phyloP scores from a whole-genome alignment of 2,329 filamentous ascomycete species.

The Paecilomyces sp. region DNA sequence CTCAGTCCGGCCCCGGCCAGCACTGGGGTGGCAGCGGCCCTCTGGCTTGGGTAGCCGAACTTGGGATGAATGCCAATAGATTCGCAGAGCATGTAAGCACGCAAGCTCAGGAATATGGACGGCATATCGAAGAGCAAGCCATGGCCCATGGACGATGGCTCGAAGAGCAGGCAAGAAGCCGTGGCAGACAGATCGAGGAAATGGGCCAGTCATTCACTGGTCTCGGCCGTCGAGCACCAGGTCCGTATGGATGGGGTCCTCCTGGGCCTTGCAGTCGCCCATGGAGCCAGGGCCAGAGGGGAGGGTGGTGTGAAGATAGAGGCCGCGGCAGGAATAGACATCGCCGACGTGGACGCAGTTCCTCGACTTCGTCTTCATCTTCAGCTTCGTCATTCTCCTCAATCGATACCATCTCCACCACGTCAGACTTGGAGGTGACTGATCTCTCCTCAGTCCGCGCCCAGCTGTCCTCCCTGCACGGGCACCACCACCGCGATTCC shows the following conservation, averaged over 20 bases:
- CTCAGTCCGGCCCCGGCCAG: not conserved
- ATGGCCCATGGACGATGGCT: slow-evolving; percentile 29
- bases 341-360: slow-evolving; percentile 15
- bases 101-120: slow-evolving; percentile 28
- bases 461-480: slow-evolving; percentile 26
- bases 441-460: slow-evolving; percentile 29
- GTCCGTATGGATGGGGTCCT: not conserved
- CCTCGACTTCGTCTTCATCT: slow-evolving; percentile 21
- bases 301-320: not conserved
- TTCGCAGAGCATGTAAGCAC: slow-evolving; percentile 31
- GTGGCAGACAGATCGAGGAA: slow-evolving; percentile 19
- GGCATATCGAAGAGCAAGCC: slow-evolving; percentile 32
- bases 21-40: slow-evolving; percentile 9
- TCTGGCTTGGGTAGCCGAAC: slow-evolving; percentile 24
- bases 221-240: not conserved
- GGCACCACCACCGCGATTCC: slow-evolving; percentile 28
- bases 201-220: slow-evolving; percentile 7
- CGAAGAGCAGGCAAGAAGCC: slow-evolving; percentile 28
- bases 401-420: slow-evolving; percentile 29
- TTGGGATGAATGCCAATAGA: slow-evolving; percentile 31
- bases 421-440: slow-evolving; percentile 26
- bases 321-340: not conserved
- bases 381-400: slow-evolving; percentile 30
- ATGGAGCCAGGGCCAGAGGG: not conserved
- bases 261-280: not conserved